A percentile compares a stretch with the other conserved stretches of the same genome.
Evolutionary conservation across 31 red algal genomes (phyloP).

Genomic region (Endocladia muricata): DNA sequence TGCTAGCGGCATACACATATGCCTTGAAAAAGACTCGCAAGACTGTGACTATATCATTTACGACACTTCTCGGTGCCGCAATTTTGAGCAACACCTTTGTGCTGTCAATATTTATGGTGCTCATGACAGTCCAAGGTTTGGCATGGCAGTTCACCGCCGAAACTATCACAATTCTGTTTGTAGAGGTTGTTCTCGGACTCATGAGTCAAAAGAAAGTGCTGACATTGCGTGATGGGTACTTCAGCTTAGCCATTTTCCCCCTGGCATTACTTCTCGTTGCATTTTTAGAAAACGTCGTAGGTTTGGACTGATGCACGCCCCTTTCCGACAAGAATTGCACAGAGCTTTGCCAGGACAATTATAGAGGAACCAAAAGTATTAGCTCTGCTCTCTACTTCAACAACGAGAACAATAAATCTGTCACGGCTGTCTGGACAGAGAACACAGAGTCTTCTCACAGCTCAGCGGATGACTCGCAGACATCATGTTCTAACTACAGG

Average conservation of each 20-base stretch:
- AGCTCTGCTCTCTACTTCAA: no score
- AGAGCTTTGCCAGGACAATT: no score
- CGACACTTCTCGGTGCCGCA: conserved; percentile 75
- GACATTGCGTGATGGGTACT: conserved; percentile 44
- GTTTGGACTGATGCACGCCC: no score
- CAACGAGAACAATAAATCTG: no score
- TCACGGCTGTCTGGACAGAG: no score
- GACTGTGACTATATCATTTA: conserved; percentile 80
- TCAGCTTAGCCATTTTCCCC: conserved; percentile 56
- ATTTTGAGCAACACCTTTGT: conserved; percentile 90
- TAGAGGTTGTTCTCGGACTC: conserved; percentile 53
- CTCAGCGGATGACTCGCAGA: no score
- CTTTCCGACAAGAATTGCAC: no score
- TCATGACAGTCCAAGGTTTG: conserved; percentile 60
- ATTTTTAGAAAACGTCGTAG: conserved; percentile 76
- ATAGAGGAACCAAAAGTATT: no score
- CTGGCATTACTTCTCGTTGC: conserved; percentile 53
- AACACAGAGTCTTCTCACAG: no score
- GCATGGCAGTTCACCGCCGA: conserved; percentile 88
- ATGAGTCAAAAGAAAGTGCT: conserved; percentile 58
- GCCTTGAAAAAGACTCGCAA: conserved; percentile 74
- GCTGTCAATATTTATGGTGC: conserved; percentile 77
- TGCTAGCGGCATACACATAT: conserved; percentile 67
- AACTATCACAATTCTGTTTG: conserved; percentile 66
- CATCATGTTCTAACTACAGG: no score